Evolutionary conservation across 805 yeast species (phyloP).

Genomic region (Komagataella phaffii): DNA sequence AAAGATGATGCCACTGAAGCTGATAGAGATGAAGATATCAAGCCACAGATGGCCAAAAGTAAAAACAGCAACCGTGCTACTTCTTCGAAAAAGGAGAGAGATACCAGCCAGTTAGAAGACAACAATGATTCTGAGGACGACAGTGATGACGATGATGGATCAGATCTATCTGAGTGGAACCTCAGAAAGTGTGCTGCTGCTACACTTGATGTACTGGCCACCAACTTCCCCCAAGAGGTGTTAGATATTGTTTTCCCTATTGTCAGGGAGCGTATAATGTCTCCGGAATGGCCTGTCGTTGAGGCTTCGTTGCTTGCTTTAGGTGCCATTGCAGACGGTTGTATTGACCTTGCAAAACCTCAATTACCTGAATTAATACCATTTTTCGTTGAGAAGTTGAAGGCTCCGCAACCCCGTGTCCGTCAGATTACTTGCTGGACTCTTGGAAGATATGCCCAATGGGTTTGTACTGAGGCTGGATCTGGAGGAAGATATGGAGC

Average conservation of each 20-base stretch:
- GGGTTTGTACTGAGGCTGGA: slow-evolving; percentile 66
- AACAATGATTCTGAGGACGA: slow-evolving; percentile 50
- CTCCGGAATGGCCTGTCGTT: slow-evolving; percentile 74
- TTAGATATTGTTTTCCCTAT: slow-evolving; percentile 59
- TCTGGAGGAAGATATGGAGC: slow-evolving; percentile 47
- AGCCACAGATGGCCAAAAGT: slow-evolving; percentile 64
- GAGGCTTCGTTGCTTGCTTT: slow-evolving; percentile 91
- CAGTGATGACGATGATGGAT: slow-evolving; percentile 62
- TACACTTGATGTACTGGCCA: slow-evolving; percentile 71
- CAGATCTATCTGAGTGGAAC: slow-evolving; percentile 71
- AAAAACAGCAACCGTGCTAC: slow-evolving; percentile 27
- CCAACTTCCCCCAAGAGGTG: slow-evolving; percentile 53
- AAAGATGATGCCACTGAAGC: slow-evolving; percentile 66
- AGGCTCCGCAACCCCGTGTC: slow-evolving; percentile 70
- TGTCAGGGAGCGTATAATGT: slow-evolving; percentile 54
- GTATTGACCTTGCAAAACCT: slow-evolving; percentile 53
- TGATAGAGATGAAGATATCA: slow-evolving; percentile 80
- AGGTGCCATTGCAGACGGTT: slow-evolving; percentile 91
- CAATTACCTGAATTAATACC: slow-evolving; percentile 77
- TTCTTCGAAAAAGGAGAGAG: slow-evolving; percentile 10
- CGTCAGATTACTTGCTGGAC: slow-evolving; percentile 97
- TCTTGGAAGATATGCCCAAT: slow-evolving; percentile 65
- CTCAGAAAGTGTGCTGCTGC: slow-evolving; percentile 92
- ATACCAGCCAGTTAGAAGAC: slow-evolving; percentile 19
- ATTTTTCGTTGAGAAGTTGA: slow-evolving; percentile 65